Conservation (phyloP, 1,139 yeast species). For the Kodamaea suecica region DNA sequence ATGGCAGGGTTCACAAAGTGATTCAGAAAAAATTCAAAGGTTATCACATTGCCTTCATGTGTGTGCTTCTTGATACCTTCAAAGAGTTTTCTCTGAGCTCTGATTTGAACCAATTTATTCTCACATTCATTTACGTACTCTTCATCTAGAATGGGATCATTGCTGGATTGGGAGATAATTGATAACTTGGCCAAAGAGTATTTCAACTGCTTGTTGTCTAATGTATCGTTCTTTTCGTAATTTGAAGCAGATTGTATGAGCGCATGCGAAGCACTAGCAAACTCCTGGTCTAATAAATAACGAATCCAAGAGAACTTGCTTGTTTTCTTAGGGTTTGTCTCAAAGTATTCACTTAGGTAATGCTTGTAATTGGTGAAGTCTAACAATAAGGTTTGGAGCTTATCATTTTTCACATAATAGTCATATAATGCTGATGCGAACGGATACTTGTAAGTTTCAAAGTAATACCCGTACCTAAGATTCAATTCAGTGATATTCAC, state of each 20-base stretch:
- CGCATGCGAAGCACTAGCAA: slow-evolving; percentile 46
- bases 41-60: not conserved
- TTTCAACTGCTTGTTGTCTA: slow-evolving; percentile 53
- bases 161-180: slow-evolving; percentile 27
- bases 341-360: slow-evolving; percentile 53
- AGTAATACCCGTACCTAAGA: slow-evolving; percentile 48
- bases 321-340: slow-evolving; percentile 43
- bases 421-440: slow-evolving; percentile 69
- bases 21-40: slow-evolving; percentile 18
- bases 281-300: slow-evolving; percentile 53
- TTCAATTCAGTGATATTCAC: slow-evolving; percentile 9
- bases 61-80: slow-evolving; percentile 15
- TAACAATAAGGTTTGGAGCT: slow-evolving; percentile 52
- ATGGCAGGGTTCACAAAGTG: slow-evolving; percentile 17
- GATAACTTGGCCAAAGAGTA: slow-evolving; percentile 70
- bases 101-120: slow-evolving; percentile 41
- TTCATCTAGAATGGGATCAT: slow-evolving; percentile 13
- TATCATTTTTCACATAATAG: slow-evolving; percentile 53
- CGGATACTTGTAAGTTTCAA: slow-evolving; percentile 59
- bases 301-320: slow-evolving; percentile 73
- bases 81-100: slow-evolving; percentile 46
- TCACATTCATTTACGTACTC: slow-evolving; percentile 44
- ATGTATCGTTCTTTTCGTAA: slow-evolving; percentile 21
- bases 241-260: slow-evolving; percentile 37
- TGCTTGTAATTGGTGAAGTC: slow-evolving; percentile 55